These are phyloP conservation scores for Primulina tabacum DNA, from an alignment of 257 asterid species.

Conservation along the genomic window DNA sequence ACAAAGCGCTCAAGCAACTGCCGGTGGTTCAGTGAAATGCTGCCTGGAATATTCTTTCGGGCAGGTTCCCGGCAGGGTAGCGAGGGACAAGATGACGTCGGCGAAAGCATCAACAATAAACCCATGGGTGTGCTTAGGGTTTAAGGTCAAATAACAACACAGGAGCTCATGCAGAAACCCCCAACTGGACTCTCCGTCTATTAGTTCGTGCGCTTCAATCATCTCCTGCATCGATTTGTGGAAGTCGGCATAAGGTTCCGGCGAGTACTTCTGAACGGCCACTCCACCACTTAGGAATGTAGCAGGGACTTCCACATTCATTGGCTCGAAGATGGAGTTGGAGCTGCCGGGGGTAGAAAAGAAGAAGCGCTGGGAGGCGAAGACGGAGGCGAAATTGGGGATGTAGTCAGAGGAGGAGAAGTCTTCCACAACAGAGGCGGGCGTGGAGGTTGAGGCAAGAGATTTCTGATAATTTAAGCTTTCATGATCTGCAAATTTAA, in stretches of 20 bases:
- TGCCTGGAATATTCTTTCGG: conserved; percentile 22
- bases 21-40: conserved; percentile 16
- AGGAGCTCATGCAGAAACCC: conserved; percentile 68
- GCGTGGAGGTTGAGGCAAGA: conserved; percentile 33
- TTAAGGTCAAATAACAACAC: conserved; percentile 53
- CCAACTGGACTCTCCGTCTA: conserved; percentile 29
- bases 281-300: conserved; percentile 44
- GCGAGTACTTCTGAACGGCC: conserved; percentile 60
- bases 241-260: conserved; percentile 70
- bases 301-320: background rate
- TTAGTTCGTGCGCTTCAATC: conserved; percentile 52
- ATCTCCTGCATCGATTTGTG: conserved; percentile 73
- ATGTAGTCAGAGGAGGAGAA: conserved; percentile 30
- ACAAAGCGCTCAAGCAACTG: background rate
- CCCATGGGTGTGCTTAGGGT: conserved; percentile 68
- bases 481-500: too few species aligned
- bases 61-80: conserved; percentile 23
- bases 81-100: conserved; percentile 58
- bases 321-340: conserved; percentile 57
- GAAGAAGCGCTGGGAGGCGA: conserved; percentile 82
- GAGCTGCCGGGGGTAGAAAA: conserved; percentile 75
- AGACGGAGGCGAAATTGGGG: conserved; percentile 60
- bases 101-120: conserved; percentile 63
- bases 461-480: conserved; percentile 22
- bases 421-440: conserved; percentile 23